Evolutionary conservation across 2,329 filamentous ascomycete genomes (phyloP), one percentile per base, ranked within the genome.

Genomic region (Xylariaceae sp.): DNA sequence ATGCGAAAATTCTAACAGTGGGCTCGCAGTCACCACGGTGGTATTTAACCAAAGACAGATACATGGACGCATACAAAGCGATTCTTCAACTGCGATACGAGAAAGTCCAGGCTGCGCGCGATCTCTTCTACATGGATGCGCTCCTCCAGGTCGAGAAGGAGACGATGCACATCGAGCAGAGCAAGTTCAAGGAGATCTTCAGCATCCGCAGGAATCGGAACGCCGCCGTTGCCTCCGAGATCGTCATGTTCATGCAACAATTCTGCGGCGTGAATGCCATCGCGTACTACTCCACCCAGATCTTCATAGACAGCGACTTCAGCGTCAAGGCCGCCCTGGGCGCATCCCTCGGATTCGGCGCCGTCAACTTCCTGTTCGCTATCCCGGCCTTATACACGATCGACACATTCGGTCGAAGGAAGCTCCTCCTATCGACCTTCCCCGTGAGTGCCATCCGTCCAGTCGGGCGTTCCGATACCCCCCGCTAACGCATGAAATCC

Each of bases 181-280:
- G 70, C 57, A 76, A 77, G 53, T 53, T 85, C 54, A 72, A 77
- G 59, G 82, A 86, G 61, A 67, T 87, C 22, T 74, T 85, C 47
- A 80, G 76, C 0, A 73, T 86, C 18, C 80, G 81, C 13, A 78
- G 84, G 44, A 86, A 85, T 64, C 77, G 83, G 16, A 79, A 83
- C 50, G 83, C 80, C 2, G 75, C 82, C 70, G 61, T 83, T 15
- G 83, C 81, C 1, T 82, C 79, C 0, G 74, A 83, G 62, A 77
- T 85, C 40, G 80, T 85, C 55, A 86, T 86, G 83, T 85, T 85
- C 57, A 79, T 84, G 77, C 83, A 87, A 62, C 83, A 86, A 67
- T 76, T 71, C 41, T 79, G 76, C 56, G 73, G 73, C 45, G 73
- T 79, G 42, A 82, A 82, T 45, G 65, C 65, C 1, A 68, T 69